Percentiles rank a stretch among this genome's conserved stretches.
These are phyloP conservation scores for Dothistroma septosporum DNA, from an alignment of 2,329 filamentous ascomycete species.

Conservation along the genomic window DNA sequence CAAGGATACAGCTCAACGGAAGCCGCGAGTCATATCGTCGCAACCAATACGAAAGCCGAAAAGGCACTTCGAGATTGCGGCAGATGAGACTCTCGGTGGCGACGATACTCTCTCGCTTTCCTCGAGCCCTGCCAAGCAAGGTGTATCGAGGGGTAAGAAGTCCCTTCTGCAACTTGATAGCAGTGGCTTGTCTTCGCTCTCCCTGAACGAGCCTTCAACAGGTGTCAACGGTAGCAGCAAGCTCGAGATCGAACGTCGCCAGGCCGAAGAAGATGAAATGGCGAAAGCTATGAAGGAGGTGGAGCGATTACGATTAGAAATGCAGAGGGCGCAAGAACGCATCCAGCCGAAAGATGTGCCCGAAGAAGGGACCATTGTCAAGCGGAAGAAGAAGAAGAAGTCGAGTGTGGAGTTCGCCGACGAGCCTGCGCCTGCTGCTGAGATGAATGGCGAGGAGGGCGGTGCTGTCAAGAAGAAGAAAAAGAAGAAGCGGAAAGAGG, in stretches of 20 bases:
- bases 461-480: constrained; percentile 20
- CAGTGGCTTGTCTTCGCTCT: constrained; percentile 70
- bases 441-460: constrained; percentile 9
- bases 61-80: constrained; percentile 44
- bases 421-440: background rate
- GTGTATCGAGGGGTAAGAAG: constrained; percentile 51
- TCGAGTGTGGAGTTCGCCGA: constrained; percentile 34
- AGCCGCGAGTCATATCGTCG: constrained; percentile 12
- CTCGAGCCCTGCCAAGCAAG: constrained; percentile 28
- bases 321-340: constrained; percentile 76
- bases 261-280: constrained; percentile 84
- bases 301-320: constrained; percentile 78
- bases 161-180: constrained; percentile 80
- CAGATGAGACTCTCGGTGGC: constrained; percentile 46
- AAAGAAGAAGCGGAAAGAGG: constrained; percentile 22
- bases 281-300: constrained; percentile 82
- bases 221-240: constrained; percentile 23
- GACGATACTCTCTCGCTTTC: constrained; percentile 23
- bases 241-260: constrained; percentile 61
- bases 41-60: constrained; percentile 28
- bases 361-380: constrained; percentile 61
- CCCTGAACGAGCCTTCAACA: constrained; percentile 55
- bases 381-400: constrained; percentile 52
- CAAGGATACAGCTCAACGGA: constrained; percentile 12
- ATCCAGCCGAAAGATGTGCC: constrained; percentile 68